phyloP scores from a whole-genome alignment of 495 filamentous ascomycete species.

The Xylaria palmicola region DNA sequence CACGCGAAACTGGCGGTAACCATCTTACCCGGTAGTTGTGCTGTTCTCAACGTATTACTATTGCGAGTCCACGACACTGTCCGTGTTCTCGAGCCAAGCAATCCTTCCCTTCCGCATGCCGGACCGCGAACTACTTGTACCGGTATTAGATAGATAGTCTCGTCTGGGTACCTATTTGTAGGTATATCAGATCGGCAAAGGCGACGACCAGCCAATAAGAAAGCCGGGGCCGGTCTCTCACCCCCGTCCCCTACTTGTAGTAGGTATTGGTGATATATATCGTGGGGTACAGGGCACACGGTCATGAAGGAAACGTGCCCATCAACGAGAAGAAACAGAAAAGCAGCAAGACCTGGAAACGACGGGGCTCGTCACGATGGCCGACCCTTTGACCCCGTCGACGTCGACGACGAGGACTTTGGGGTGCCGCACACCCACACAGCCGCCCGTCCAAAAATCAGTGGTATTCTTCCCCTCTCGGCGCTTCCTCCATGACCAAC shows the following conservation, averaged over 20 bases:
- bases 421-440: background rate
- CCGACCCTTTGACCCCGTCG: background rate
- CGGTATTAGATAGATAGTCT: background rate
- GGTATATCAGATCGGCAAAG: conserved; percentile 1
- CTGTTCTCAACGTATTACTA: background rate
- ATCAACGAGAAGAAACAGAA: background rate
- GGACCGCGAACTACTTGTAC: background rate
- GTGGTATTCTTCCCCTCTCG: background rate
- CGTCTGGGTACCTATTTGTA: too few species aligned
- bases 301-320: background rate
- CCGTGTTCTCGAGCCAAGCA: background rate
- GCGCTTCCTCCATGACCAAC: conserved; percentile 1
- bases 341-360: background rate
- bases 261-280: too few species aligned
- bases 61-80: background rate
- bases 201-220: background rate
- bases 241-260: too few species aligned
- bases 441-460: background rate
- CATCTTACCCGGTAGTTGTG: background rate
- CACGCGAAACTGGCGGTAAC: conserved; percentile 16
- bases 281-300: too few species aligned
- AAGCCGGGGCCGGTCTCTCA: background rate
- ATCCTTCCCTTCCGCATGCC: conserved; percentile 6
- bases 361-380: background rate
- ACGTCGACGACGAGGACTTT: too few species aligned